Base-by-base conservation (phyloP, 2,329 filamentous ascomycete genomes). In the Penicillium sp. region DNA sequence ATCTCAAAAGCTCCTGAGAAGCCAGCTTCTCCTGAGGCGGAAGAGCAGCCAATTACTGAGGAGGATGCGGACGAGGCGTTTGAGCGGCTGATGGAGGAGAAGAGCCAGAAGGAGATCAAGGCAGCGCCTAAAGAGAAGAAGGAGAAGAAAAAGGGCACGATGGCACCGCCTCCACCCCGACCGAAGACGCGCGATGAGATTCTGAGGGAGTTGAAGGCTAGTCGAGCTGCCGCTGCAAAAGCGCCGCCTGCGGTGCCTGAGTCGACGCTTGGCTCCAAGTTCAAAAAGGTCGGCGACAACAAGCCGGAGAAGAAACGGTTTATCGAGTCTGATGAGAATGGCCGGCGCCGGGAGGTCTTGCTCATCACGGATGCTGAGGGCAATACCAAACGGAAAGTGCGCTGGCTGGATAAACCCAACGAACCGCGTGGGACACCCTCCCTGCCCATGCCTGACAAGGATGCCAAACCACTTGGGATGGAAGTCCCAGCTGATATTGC, bases 41-140 rank as follows among this genome's bases (percentile, higher is more conserved):
- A 59, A 66, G 69, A 77, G 7, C 69, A 73, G 1, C 68, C 66
- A n/a, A 66, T 69, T 2, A 62, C 64, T 6, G 73, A 74, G 14
- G 71, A 79, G 43, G 81, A 87, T 65, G 76, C 89, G 19, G 90
- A 94, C 54, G 87, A 88, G 37, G 87, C 88, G 56, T 75, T 81
- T 61, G 79, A 81, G 55, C 70, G 71, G 19, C 60, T 78, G 13
- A 60, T 80, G 39, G 78, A 79, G 44, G 70, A 74, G 59, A 70
- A 76, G 37, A 74, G 68, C 41, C 69, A 66, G 24, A 64, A 69
- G 27, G 70, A 76, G 18, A 59, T 73, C n/a, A 56, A 67, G 16
- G 64, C 68, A 47, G 70, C 66, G 13, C 69, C 65, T 3, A 74
- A 71, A 55, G 68, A 73, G 54, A 69, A 80, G 64, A 75, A 75